phyloP scores from a whole-genome alignment of 1,284 basidiomycete species.

The Earliella scabrosa region DNA sequence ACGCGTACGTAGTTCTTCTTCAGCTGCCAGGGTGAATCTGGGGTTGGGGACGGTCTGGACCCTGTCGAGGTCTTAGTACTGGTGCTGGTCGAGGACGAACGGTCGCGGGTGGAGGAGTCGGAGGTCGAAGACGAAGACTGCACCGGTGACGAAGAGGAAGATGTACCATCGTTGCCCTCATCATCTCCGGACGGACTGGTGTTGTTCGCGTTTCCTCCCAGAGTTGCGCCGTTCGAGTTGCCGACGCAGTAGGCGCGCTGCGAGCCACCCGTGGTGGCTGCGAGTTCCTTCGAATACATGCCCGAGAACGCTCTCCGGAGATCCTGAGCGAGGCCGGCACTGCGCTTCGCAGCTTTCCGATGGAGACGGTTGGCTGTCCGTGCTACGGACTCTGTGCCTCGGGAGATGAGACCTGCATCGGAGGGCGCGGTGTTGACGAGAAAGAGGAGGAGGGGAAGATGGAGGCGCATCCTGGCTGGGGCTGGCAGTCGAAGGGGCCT shows the following conservation, averaged over 20 bases:
- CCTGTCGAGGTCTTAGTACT: conserved; percentile 24
- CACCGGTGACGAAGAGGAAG: conserved; percentile 2
- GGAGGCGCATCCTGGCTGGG: conserved; percentile 27
- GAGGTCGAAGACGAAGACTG: conserved; percentile 17
- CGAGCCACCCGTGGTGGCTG: conserved; percentile 10
- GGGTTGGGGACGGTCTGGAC: conserved; percentile 11
- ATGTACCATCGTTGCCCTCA: conserved; percentile 18
- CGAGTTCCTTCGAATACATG: conserved; percentile 38
- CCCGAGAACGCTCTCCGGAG: conserved; percentile 62
- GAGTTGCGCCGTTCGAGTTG: conserved; percentile 17
- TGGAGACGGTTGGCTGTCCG: conserved; percentile 40
- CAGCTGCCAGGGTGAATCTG: conserved; percentile 36
- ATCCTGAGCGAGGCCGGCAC: conserved; percentile 66
- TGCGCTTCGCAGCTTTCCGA: conserved; percentile 49
- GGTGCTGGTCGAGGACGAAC: conserved; percentile 26
- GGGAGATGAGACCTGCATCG: conserved; percentile 43
- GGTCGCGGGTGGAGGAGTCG: conserved; percentile 16
- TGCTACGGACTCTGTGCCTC: conserved; percentile 40
- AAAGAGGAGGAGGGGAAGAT: conserved; percentile 30
- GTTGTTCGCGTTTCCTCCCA: conserved; percentile 10
- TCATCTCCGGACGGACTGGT: conserved; percentile 12
- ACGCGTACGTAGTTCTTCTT: conserved; percentile 33
- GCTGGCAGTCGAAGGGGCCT: not conserved
- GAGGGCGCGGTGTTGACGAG: conserved; percentile 37
- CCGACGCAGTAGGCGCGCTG: conserved; percentile 35